Base-by-base conservation (phyloP, 2,329 filamentous ascomycete species). In the Arthrobotrys sinensis region DNA sequence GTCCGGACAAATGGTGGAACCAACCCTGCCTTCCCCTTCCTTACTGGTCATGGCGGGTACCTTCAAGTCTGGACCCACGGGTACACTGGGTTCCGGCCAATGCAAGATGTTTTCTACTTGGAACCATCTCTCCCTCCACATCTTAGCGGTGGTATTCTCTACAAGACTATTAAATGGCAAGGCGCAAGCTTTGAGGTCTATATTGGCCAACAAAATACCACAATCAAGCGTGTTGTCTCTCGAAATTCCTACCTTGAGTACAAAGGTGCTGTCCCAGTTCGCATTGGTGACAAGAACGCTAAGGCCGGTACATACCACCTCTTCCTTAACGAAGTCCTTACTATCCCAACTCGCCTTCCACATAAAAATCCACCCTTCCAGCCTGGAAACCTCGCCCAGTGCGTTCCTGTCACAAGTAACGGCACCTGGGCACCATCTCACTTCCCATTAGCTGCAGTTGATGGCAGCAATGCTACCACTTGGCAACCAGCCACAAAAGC, bases 31-130 rank as follows among this genome's bases (percentile, higher is more conserved):
- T 93, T 88, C 81, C 91, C 91, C 0, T 93, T 93, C 85, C 84
- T 92, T 24, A 93, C 91, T 0, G 91, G 91, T 3, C 89, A 91
- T 81, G 91, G 91, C 19, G 91, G 91, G 66, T 88, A 90, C 12
- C 88, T 91, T 80, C 90, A 91, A 82, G 88, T 92, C 24, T 88
- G 88, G 0, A 86, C 91, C 1, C 92, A 90, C 80, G 91, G 91
- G 0, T 92, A 90, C 82, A 86, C 92, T 0, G 91, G 91, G 1
- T 85, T 91, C 2, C 87, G 90, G 11, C 85, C 91, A 1, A 86
- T 88, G 55, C 86, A 90, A 1, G 88, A 90, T 76, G 86, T 86
- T 14, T 84, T 90, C n/a, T 87, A 90, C 79, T 84, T 93, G 65
- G 87, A 91, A 70, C 91, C 91, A 0, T 88, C 88, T 10, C 84